Conservation (phyloP, 495 filamentous ascomycete species). For the Talaromyces thailandensis region DNA sequence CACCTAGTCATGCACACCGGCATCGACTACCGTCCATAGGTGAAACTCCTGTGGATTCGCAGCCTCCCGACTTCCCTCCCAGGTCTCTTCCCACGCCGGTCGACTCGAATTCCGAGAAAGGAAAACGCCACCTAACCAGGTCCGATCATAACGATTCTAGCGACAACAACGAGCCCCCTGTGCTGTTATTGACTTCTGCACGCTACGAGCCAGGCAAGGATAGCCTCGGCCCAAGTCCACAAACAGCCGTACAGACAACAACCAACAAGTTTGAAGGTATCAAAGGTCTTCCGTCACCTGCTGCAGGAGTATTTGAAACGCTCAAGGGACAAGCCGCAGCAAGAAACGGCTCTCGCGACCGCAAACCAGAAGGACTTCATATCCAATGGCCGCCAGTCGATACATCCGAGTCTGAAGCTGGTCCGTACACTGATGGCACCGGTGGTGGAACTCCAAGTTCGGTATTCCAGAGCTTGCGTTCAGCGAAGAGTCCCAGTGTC, state of each 20-base stretch:
- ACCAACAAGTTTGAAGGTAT: slow-evolving; percentile 30
- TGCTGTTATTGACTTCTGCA: slow-evolving; percentile 39
- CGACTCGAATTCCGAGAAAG: slow-evolving; percentile 42
- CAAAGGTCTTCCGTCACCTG: slow-evolving; percentile 52
- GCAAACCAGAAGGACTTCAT: slow-evolving; percentile 76
- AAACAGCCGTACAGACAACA: slow-evolving; percentile 41
- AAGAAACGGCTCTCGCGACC: slow-evolving; percentile 65
- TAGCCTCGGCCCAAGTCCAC: slow-evolving; percentile 36
- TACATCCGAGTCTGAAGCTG: slow-evolving; percentile 1
- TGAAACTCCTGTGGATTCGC: slow-evolving; percentile 57
- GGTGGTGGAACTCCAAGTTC: slow-evolving; percentile 40
- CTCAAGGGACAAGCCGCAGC: slow-evolving; percentile 49
- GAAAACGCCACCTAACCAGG: slow-evolving; percentile 20
- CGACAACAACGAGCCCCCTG: slow-evolving; percentile 14
- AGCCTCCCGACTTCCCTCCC: slow-evolving; percentile 37
- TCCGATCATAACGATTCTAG: slow-evolving; percentile 22
- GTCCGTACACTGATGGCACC: slow-evolving; percentile 13
- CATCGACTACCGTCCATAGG: slow-evolving; percentile 76
- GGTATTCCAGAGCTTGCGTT: slow-evolving; percentile 37
- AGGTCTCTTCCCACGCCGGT: slow-evolving; percentile 30
- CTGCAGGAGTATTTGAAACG: slow-evolving; percentile 42
- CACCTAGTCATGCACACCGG: slow-evolving; percentile 59
- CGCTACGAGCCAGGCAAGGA: slow-evolving; percentile 37
- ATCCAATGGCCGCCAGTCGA: slow-evolving; percentile 54
- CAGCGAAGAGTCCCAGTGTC: slow-evolving; percentile 42